A percentile compares a stretch with the other conserved stretches of the same genome.
phyloP scores from a whole-genome alignment of 73 alveolate genomes.

The Uronychia setigera region DNA sequence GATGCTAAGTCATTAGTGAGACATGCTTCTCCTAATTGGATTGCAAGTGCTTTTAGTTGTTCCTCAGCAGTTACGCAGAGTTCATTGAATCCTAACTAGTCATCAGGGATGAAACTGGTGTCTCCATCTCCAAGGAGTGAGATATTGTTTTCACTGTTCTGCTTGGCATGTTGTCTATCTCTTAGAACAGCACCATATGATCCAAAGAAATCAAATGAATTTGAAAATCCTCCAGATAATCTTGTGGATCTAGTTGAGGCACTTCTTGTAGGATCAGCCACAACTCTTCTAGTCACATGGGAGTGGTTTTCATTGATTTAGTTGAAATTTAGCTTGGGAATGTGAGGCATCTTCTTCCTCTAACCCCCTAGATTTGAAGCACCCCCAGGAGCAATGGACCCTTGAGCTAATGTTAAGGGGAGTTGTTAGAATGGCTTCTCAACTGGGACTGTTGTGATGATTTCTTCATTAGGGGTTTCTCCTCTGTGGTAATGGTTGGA shows the following conservation, averaged over 20 bases:
- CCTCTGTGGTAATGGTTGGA: constrained; percentile 16
- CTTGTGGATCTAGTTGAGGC: constrained; percentile 10
- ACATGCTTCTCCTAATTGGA: constrained; percentile 91
- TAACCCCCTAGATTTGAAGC: constrained; percentile 2
- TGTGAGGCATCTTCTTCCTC: constrained; percentile 33
- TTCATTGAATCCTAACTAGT: background rate
- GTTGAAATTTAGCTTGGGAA: constrained; percentile 42
- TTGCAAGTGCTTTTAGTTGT: constrained; percentile 81
- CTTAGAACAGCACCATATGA: constrained; percentile 34
- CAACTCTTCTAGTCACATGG: constrained; percentile 1
- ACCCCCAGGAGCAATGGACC: constrained; percentile 2
- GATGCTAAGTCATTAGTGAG: constrained; percentile 90
- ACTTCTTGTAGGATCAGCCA: constrained; percentile 18
- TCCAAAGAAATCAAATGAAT: constrained; percentile 5
- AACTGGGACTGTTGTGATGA: background rate
- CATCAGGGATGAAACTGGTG: background rate
- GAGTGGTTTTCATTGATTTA: constrained; percentile 1
- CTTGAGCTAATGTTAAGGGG: background rate
- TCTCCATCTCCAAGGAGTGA: constrained; percentile 17
- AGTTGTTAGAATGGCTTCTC: background rate
- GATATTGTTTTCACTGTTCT: constrained; percentile 38
- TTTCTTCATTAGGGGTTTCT: constrained; percentile 17
- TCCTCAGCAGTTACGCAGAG: constrained; percentile 61
- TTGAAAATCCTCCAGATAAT: constrained; percentile 16
- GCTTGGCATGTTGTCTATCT: constrained; percentile 15